Evolutionary conservation across 208 protist genomes (phyloP).

Genomic region (Wallacemonas sp.): DNA sequence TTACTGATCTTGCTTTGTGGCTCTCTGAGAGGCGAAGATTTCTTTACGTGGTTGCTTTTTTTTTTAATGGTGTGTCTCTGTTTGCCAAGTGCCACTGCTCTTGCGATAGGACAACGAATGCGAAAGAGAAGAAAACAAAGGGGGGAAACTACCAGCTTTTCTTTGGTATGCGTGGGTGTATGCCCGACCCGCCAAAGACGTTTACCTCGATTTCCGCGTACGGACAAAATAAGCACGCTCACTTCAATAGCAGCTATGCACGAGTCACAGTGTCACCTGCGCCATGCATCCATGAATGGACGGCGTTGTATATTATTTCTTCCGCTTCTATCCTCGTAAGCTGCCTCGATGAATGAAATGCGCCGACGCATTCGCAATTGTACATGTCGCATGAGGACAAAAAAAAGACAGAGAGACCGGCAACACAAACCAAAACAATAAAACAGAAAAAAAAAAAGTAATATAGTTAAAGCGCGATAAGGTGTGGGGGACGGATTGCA

Average conservation of each 20-base stretch:
- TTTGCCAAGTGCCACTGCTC: too few relatives aligned
- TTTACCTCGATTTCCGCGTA: constrained; percentile 16
- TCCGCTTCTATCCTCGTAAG: too few relatives aligned
- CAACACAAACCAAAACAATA: constrained; percentile 28
- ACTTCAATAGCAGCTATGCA: background rate
- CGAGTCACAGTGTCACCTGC: too few relatives aligned
- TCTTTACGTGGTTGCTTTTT: too few relatives aligned
- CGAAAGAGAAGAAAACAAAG: background rate
- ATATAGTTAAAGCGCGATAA: constrained; percentile 16
- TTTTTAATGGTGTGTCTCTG: too few relatives aligned
- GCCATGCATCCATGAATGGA: too few relatives aligned
- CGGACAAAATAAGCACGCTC: background rate
- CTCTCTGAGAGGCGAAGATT: too few relatives aligned
- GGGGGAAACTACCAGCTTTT: background rate
- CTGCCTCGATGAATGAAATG: too few relatives aligned
- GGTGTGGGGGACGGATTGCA: background rate
- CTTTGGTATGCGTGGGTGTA: background rate
- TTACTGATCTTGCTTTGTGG: too few relatives aligned
- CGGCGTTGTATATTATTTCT: too few relatives aligned
- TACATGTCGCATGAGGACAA: constrained; percentile 9
- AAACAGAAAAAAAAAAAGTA: constrained; percentile 23
- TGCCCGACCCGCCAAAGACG: too few relatives aligned
- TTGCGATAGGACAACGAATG: too few relatives aligned
- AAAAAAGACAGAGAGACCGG: constrained; percentile 5
- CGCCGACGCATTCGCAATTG: background rate